A percentile compares a stretch with the other conserved stretches of the same genome.
These are phyloP conservation scores for Hypoxylon crocopeplum DNA, from an alignment of 495 filamentous ascomycete species.

Conservation along the genomic window DNA sequence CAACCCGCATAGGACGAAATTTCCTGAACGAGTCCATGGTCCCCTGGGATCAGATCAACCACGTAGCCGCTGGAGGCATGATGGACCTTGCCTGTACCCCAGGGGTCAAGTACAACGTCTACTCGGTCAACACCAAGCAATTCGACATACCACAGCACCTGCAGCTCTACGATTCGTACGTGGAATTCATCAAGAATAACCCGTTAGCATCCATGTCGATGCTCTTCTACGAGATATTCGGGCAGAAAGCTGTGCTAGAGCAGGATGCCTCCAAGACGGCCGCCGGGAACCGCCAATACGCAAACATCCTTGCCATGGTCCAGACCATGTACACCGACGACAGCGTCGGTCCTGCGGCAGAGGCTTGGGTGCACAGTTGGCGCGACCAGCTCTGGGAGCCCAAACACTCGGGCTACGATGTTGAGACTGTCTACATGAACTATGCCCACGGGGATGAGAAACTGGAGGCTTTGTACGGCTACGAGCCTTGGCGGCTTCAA, in stretches of 20 bases:
- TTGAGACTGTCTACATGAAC: slow-evolving; percentile 49
- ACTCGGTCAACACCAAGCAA: neutral
- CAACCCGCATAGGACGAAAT: neutral
- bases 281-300: slow-evolving; percentile 39
- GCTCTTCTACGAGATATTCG: slow-evolving; percentile 48
- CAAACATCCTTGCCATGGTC: slow-evolving; percentile 25
- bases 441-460: slow-evolving; percentile 54
- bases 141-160: neutral
- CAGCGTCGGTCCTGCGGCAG: slow-evolving; percentile 28
- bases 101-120: slow-evolving; percentile 2
- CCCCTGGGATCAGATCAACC: neutral
- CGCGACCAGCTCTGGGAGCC: slow-evolving; percentile 32
- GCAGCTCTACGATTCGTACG: neutral
- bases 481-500: slow-evolving; percentile 52
- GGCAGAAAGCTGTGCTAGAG: slow-evolving; percentile 36
- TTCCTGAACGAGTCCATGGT: neutral
- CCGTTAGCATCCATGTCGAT: slow-evolving; percentile 18
- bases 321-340: slow-evolving; percentile 26
- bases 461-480: slow-evolving; percentile 49
- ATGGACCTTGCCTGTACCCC: neutral
- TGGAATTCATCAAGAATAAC: slow-evolving; percentile 5
- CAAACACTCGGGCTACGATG: slow-evolving; percentile 24
- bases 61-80: neutral
- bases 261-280: slow-evolving; percentile 3
- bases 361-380: slow-evolving; percentile 27